phyloP scores from a whole-genome alignment of 2,329 filamentous ascomycete genomes.

The Pseudocercospora pini-densiflorae region DNA sequence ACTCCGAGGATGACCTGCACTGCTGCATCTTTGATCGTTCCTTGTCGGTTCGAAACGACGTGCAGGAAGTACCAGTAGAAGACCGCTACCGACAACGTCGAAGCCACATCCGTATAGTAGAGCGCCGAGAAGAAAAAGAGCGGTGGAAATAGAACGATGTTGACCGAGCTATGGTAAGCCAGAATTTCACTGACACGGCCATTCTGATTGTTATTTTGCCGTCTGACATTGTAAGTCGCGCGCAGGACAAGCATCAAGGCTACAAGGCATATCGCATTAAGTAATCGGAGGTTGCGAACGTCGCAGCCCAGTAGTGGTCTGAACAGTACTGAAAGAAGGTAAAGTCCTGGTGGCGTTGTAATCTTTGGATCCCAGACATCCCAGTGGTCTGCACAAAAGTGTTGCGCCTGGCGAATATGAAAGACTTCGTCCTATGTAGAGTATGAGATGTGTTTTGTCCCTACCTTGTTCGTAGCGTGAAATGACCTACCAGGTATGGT shows the following conservation, averaged over 20 bases:
- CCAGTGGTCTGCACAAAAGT: slow-evolving; percentile 78
- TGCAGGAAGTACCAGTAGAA: slow-evolving; percentile 63
- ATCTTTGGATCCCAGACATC: slow-evolving; percentile 93
- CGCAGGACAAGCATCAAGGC: slow-evolving; percentile 39
- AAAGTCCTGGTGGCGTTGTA: slow-evolving; percentile 88
- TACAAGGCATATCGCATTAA: slow-evolving; percentile 47
- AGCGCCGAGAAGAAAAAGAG: slow-evolving; percentile 95
- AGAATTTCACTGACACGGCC: slow-evolving; percentile 22
- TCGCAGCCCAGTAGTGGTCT: slow-evolving; percentile 46
- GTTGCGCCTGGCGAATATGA: slow-evolving; percentile 88
- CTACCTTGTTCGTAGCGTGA: slow-evolving; percentile 23
- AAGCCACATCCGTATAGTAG: slow-evolving; percentile 93
- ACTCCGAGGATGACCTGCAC: slow-evolving; percentile 61
- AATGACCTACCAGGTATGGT: slow-evolving; percentile 60
- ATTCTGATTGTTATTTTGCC: slow-evolving; percentile 21
- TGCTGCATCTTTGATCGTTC: slow-evolving; percentile 25
- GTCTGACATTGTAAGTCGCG: slow-evolving; percentile 33
- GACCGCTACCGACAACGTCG: slow-evolving; percentile 73
- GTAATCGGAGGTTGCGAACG: slow-evolving; percentile 42
- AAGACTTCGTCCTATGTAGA: slow-evolving; percentile 75
- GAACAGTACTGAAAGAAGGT: slow-evolving; percentile 46
- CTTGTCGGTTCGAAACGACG: slow-evolving; percentile 33
- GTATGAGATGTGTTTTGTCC: slow-evolving; percentile 28
- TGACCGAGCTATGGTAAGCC: slow-evolving; percentile 65
- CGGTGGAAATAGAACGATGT: slow-evolving; percentile 83